Evolutionary conservation across 202 grass and related monocot species (phyloP).

Genomic region (Elaeis oleifera): DNA sequence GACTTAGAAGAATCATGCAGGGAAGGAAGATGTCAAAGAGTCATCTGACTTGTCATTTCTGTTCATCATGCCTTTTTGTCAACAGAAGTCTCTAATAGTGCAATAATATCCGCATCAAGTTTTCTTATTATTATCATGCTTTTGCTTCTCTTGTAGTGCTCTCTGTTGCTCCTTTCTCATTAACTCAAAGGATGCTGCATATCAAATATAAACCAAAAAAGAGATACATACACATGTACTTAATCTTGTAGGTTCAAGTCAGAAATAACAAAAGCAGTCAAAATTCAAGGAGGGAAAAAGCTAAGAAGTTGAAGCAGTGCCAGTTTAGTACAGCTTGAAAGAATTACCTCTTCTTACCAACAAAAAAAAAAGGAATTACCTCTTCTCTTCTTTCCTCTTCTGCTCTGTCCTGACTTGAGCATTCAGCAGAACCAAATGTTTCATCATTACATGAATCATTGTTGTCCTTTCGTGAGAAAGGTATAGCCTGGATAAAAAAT

Average conservation of each 20-base stretch:
- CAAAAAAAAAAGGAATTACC: slow-evolving; percentile 26
- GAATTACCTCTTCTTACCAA: slow-evolving; percentile 44
- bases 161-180: slow-evolving; percentile 99
- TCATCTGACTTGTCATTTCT: slow-evolving; percentile 52
- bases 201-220: slow-evolving; percentile 3
- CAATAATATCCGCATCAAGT: slow-evolving; percentile 44
- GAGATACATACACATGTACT: not conserved
- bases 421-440: slow-evolving; percentile 38
- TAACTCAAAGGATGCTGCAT: slow-evolving; percentile 87
- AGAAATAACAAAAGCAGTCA: not conserved
- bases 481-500: slow-evolving; percentile 36
- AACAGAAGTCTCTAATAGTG: slow-evolving; percentile 45
- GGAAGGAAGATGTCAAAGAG: slow-evolving; percentile 27
- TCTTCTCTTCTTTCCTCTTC: slow-evolving; percentile 46
- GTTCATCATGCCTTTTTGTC: slow-evolving; percentile 26
- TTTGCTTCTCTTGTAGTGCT: slow-evolving; percentile 71
- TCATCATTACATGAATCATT: slow-evolving; percentile 71
- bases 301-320: not conserved
- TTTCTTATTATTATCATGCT: slow-evolving; percentile 38
- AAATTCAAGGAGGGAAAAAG: slow-evolving; percentile 10
- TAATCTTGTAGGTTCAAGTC: too few species aligned
- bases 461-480: slow-evolving; percentile 53
- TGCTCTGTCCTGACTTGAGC: slow-evolving; percentile 26
- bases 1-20: slow-evolving; percentile 41
- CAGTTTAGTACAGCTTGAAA: too few species aligned